Base-by-base conservation (phyloP, 176 grass and related monocot genomes). In the Urochloa ruziziensis region DNA sequence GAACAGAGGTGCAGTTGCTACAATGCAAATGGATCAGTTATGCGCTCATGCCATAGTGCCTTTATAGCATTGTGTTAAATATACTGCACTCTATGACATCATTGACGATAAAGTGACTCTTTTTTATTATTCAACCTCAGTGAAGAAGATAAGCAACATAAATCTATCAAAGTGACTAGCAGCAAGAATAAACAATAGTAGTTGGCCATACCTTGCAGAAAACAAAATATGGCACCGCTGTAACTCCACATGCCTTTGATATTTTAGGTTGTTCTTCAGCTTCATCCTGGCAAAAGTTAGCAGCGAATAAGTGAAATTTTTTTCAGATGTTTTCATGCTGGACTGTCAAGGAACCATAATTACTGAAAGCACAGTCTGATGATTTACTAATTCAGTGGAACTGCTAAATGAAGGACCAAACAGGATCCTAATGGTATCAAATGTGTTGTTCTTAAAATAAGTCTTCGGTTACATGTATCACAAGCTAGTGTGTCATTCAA, bases 191-290 rank as follows among this genome's bases (percentile, higher is more conserved):
- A n/a, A n/a, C 18, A 29, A 18, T 35, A 72, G 39, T 1, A 67
- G 62, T 44, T 83, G 34, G 10, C 56, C 71, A 76, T 90, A 98
- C 96, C 96, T 99, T 99, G 80, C 79, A 95, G 84, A 99, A 94
- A 70, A 90, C 89, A 91, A 99, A 96, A 86, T 90, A 96, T 52
- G 96, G 96, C 52, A 99, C 96, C 16, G 96, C 91, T 72, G 96
- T 48, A 87, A 99, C 91, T 52, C 91, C 82, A 87, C 92, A 96
- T 56, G 85, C 85, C 76, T 94, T 93, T 51, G 96, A 94, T 77
- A 99, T 92, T 90, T 94, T 93, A 12, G 93, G 96, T 53, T 94
- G 91, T 82, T 99, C 93, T 86, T 99, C 96, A 28, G 93, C 96
- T 84, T 99, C 96, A 81, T 94, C 91, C 96, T 97, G 73, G 82